Percentiles rank a stretch among this genome's conserved stretches.
phyloP scores from a whole-genome alignment of 2,329 filamentous ascomycete genomes.

The Ilyonectria mors-panacis region DNA sequence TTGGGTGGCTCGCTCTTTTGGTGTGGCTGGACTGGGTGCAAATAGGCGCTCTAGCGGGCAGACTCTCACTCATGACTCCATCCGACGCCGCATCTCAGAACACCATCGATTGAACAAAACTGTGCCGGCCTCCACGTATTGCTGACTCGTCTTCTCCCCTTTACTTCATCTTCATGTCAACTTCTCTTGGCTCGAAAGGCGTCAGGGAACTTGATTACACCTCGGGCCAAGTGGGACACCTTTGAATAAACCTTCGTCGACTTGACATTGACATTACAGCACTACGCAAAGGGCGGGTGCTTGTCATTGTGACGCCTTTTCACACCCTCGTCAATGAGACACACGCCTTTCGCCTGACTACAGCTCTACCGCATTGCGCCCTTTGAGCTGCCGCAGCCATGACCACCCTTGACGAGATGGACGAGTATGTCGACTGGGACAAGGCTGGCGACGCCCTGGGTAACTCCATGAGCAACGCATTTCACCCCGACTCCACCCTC shows the following conservation, averaged over 20 bases:
- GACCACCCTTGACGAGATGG: slow-evolving; percentile 66
- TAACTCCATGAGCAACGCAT: slow-evolving; percentile 51
- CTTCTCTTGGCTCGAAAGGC: slow-evolving; percentile 31
- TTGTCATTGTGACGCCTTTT: slow-evolving; percentile 12
- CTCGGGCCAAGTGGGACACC: slow-evolving; percentile 8
- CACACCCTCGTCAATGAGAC: slow-evolving; percentile 21
- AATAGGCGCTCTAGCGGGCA: background rate
- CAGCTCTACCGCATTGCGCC: slow-evolving; percentile 30
- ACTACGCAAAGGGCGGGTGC: slow-evolving; percentile 14
- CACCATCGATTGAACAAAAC: slow-evolving; percentile 47
- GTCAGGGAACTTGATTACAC: slow-evolving; percentile 14
- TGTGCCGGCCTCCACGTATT: slow-evolving; percentile 30
- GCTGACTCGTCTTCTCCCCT: slow-evolving; percentile 27
- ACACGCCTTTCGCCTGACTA: slow-evolving; percentile 44
- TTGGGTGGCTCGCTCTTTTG: slow-evolving; percentile 11
- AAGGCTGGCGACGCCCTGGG: slow-evolving; percentile 59
- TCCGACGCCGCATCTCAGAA: slow-evolving; percentile 31
- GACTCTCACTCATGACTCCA: slow-evolving; percentile 31
- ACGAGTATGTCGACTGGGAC: slow-evolving; percentile 77
- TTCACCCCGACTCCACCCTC: slow-evolving; percentile 52
- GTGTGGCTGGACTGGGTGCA: background rate
- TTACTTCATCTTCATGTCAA: slow-evolving; percentile 33
- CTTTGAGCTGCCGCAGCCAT: slow-evolving; percentile 45
- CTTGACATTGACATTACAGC: background rate
- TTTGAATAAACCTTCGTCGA: slow-evolving; percentile 9